A percentile compares a stretch with the other conserved stretches of the same genome.
These are phyloP conservation scores for Rhodamnia rubescens DNA, from an alignment of 345 rosid genomes.

Conservation along the genomic window DNA sequence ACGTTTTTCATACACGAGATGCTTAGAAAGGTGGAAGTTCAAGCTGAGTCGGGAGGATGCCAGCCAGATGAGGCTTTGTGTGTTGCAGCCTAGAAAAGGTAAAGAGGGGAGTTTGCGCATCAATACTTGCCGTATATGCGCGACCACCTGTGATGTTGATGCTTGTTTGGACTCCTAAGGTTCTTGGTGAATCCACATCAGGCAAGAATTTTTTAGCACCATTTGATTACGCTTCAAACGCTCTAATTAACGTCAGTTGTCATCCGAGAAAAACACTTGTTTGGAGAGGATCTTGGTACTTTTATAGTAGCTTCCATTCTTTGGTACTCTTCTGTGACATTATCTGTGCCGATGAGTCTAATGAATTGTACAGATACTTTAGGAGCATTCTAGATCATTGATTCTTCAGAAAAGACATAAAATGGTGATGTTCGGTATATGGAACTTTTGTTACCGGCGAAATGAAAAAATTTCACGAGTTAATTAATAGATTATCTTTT, in stretches of 20 bases:
- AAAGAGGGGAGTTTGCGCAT: neutral
- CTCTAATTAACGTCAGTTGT: neutral
- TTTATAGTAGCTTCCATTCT: neutral
- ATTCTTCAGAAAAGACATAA: neutral
- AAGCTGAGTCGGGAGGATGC: constrained; percentile 12
- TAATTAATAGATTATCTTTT: neutral
- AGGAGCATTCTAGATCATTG: neutral
- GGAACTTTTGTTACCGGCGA: neutral
- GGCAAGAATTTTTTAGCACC: neutral
- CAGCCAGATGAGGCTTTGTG: neutral
- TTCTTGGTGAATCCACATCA: neutral
- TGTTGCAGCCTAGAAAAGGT: neutral
- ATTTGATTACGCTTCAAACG: neutral
- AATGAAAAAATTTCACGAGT: neutral
- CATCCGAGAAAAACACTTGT: neutral
- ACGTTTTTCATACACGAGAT: constrained; percentile 13
- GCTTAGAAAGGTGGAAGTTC: constrained; percentile 11
- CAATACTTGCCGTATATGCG: neutral
- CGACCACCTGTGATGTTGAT: rapidly evolving
- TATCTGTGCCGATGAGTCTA: neutral
- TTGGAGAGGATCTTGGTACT: neutral
- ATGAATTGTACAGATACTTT: neutral
- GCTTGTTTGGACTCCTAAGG: neutral
- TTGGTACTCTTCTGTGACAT: neutral
- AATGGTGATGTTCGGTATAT: neutral